Base-by-base conservation (phyloP, 225 moss, liverwort and hornwort genomes). In the Pseudoscleropodium purum region DNA sequence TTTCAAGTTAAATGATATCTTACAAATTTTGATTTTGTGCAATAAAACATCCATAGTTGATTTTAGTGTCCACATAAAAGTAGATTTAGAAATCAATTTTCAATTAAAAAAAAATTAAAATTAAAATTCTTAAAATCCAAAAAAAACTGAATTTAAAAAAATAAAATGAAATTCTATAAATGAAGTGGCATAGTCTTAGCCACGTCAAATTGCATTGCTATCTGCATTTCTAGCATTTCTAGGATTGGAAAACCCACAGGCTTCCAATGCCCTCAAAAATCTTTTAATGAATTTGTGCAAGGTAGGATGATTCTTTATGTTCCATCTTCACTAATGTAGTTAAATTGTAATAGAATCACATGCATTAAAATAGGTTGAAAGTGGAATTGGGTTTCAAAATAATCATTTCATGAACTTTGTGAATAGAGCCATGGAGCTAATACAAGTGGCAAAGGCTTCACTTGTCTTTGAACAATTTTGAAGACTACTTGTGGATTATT, bases 61-160 rank as follows among this genome's bases (percentile, higher is more conserved):
- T 12, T 29, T 61, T 61, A 13, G 30, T 30, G 0, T 6, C 2
- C 6, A n/a, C n/a, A n/a, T n/a, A n/a, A n/a, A n/a, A n/a, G n/a
- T n/a, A n/a, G n/a, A n/a, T n/a, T n/a, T n/a, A n/a, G n/a, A n/a
- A n/a, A n/a, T n/a, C n/a, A n/a, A n/a, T n/a, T n/a, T n/a, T n/a
- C n/a, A n/a, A n/a, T n/a, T n/a, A n/a, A 41, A 18, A 81, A 16
- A 60, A 49, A n/a, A n/a, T n/a, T n/a, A n/a, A n/a, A n/a, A n/a
- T n/a, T n/a, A n/a, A n/a, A n/a, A n/a, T n/a, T n/a, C n/a, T n/a
- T n/a, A n/a, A n/a, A n/a, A n/a, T n/a, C n/a, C n/a, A n/a, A n/a
- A n/a, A n/a, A n/a, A n/a, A n/a, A n/a, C n/a, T n/a, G n/a, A n/a
- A n/a, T n/a, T n/a, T n/a, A n/a, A n/a, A n/a, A n/a, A n/a, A n/a